A percentile compares a stretch with the other conserved stretches of the same genome.
phyloP scores from a whole-genome alignment of 2,329 filamentous ascomycete genomes.

The Penicillium sp. region DNA sequence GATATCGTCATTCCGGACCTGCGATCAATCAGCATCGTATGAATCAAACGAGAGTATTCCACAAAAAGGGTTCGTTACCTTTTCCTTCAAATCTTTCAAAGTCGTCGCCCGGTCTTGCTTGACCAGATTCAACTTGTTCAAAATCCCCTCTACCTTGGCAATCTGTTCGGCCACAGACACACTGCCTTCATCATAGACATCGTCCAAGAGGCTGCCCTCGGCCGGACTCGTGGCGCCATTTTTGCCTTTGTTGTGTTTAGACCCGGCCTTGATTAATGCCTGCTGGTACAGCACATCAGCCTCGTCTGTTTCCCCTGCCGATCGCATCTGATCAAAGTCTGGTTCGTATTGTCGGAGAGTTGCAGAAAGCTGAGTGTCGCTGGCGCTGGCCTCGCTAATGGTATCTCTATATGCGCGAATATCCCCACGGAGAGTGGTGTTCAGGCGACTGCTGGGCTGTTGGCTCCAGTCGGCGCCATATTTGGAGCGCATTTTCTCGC shows the following conservation, averaged over 20 bases:
- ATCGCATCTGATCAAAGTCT: conserved; percentile 93
- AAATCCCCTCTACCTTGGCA: conserved; percentile 74
- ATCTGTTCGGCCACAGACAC: conserved; percentile 86
- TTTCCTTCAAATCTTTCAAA: conserved; percentile 94
- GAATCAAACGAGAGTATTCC: background rate
- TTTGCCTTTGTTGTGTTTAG: conserved; percentile 50
- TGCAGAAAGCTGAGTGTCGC: conserved; percentile 73
- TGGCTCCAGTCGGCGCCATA: conserved; percentile 96
- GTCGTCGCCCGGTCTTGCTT: conserved; percentile 89
- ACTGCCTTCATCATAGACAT: conserved; percentile 76
- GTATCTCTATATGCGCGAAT: conserved; percentile 83
- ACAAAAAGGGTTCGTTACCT: conserved; percentile 52
- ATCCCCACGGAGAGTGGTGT: conserved; percentile 78
- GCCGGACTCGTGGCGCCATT: conserved; percentile 58
- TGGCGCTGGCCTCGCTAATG: conserved; percentile 79
- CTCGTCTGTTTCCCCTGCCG: conserved; percentile 78
- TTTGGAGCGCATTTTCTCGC: conserved; percentile 98
- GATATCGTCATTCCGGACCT: conserved; percentile 96
- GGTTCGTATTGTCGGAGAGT: conserved; percentile 80
- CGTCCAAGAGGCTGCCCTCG: conserved; percentile 80
- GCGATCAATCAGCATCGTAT: conserved; percentile 1
- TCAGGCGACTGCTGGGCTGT: conserved; percentile 85
- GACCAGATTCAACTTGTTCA: conserved; percentile 85
- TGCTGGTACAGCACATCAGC: conserved; percentile 83
- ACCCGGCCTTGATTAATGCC: conserved; percentile 72